Evolutionary conservation across 2,329 filamentous ascomycete genomes (phyloP).

Genomic region (Talaromyces sp.): DNA sequence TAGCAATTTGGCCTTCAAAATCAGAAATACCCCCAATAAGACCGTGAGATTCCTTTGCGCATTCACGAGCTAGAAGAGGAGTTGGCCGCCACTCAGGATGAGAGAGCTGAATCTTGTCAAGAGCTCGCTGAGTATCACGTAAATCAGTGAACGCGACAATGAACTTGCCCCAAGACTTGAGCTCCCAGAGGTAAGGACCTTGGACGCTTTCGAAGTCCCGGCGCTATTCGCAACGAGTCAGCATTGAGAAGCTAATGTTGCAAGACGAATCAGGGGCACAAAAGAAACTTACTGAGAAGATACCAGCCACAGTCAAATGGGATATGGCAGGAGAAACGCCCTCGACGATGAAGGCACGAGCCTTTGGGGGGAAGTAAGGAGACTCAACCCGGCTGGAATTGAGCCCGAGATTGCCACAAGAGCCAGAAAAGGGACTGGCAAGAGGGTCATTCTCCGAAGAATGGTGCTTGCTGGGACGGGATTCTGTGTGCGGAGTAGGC

Average conservation of each 20-base stretch:
- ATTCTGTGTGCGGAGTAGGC: slow-evolving; percentile 18
- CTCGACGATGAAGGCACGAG: slow-evolving; percentile 34
- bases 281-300: slow-evolving; percentile 38
- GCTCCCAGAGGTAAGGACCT: slow-evolving; percentile 36
- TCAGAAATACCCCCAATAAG: slow-evolving; percentile 34
- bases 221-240: slow-evolving; percentile 23
- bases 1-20: slow-evolving; percentile 56
- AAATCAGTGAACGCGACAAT: slow-evolving; percentile 60
- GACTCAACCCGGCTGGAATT: slow-evolving; percentile 3
- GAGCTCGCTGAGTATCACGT: slow-evolving; percentile 55
- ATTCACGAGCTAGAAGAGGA: slow-evolving; percentile 47
- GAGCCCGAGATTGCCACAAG: background rate
- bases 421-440: slow-evolving; percentile 14
- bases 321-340: slow-evolving; percentile 31
- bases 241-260: slow-evolving; percentile 1
- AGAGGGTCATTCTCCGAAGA: background rate
- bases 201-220: slow-evolving; percentile 38
- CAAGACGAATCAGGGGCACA: background rate
- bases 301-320: slow-evolving; percentile 34
- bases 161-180: slow-evolving; percentile 43
- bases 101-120: slow-evolving; percentile 46
- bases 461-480: slow-evolving; percentile 9
- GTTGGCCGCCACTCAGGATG: slow-evolving; percentile 49
- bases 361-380: slow-evolving; percentile 19
- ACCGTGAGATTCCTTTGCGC: slow-evolving; percentile 38